Evolutionary conservation across 2,329 filamentous ascomycete species (phyloP), one percentile per base, ranked within the genome.

Genomic region (Myriosclerotinia duriaeana): DNA sequence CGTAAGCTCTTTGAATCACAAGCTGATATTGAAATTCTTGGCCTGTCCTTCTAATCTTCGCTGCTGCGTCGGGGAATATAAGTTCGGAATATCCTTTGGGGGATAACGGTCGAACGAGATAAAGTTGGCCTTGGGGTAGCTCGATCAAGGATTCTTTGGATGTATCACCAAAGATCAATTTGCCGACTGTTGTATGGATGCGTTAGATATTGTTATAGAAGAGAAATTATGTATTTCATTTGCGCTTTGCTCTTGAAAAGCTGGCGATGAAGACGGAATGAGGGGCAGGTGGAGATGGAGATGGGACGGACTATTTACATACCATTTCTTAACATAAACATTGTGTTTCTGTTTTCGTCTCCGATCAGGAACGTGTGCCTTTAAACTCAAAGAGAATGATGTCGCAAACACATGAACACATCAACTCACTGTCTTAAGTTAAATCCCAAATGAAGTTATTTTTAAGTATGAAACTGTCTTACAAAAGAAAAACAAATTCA

Each of bases 41-140:
- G 26, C 91, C 93, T 20, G 95, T 98, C 70, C 92, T 88, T 71
- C 96, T 90, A 75, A 99, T 96, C 70, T 90, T 92, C 64, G 94
- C 92, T 56, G 92, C 91, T 50, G 93, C 90, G 87, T 99, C 95
- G 79, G 95, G 97, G 84, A 97, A 99, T 79, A 99, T 96, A 77
- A 98, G 92, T 79, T 99, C 95, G 1, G 94, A 97, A 78, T 97
- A 98, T 71, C 95, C 95, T 79, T 99, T 99, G 66, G 94, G 93
- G 9, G 94, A 98, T 60, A 92, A 86, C 14, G 95, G 95, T 74
- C 95, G 91, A 74, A 99, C 95, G 72, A 99, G 89, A 79, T 97
- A 99, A 54, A 99, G 91, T 79, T 98, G 93, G 76, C 95, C 95
- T 79, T 98, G 93, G 20, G 93, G 88, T 53, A 99, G 89, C 77